These are phyloP conservation scores for Hermanozyma aechmeae DNA, from an alignment of 805 yeast species.

Conservation along the genomic window DNA sequence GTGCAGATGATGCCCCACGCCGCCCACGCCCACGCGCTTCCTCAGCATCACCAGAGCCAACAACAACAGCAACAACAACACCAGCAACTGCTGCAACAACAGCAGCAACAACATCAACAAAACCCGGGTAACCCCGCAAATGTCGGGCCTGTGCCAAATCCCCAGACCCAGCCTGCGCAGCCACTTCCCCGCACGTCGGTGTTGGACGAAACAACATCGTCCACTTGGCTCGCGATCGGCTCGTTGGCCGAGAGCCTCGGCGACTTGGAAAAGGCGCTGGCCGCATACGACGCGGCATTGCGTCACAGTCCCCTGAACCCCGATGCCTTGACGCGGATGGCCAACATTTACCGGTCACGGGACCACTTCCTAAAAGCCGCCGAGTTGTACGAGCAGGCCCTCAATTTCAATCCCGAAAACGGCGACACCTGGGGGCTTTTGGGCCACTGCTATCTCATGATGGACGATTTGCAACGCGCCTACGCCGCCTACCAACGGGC, in stretches of 20 bases:
- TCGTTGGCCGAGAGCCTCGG: conserved; percentile 83
- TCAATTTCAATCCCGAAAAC: conserved; percentile 71
- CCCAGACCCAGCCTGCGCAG: conserved; percentile 4
- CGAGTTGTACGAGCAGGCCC: conserved; percentile 82
- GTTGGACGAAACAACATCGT: conserved; percentile 49
- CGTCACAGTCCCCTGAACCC: conserved; percentile 81
- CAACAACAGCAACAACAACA: not conserved
- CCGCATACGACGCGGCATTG: conserved; percentile 80
- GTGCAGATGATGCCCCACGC: conserved; percentile 11
- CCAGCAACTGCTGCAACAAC: no score
- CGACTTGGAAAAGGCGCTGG: conserved; percentile 81
- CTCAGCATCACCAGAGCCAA: conserved; percentile 1
- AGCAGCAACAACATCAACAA: no score
- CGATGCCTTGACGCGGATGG: conserved; percentile 76
- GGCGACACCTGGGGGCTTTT: conserved; percentile 97
- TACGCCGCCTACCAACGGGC: conserved; percentile 97
- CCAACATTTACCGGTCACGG: conserved; percentile 78
- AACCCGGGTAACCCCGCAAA: no score
- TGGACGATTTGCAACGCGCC: conserved; percentile 92
- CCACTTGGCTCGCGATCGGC: conserved; percentile 86
- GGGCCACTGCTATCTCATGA: conserved; percentile 94
- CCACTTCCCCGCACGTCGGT: conserved; percentile 8
- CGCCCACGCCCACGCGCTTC: conserved; percentile 3
- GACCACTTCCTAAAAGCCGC: conserved; percentile 93
- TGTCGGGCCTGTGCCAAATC: no score